Evolutionary conservation across 306 rosid genomes (phyloP).

Genomic region (Citrullus mucosospermus): DNA sequence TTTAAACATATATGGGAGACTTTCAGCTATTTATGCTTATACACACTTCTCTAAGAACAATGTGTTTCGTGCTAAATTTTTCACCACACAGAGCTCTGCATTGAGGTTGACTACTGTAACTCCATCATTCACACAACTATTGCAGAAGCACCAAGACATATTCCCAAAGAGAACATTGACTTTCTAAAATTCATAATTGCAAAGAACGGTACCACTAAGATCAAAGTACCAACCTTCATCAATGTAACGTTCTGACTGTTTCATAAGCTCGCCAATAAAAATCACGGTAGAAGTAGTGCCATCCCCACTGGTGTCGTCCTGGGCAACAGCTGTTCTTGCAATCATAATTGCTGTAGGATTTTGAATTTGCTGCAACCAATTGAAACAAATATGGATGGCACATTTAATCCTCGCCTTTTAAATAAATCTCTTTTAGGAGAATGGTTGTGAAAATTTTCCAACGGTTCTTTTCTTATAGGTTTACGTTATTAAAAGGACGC

Average conservation of each 20-base stretch:
- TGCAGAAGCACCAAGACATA: not conserved
- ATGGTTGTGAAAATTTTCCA: not conserved
- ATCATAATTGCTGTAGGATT: constrained; percentile 98
- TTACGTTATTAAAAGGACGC: not conserved
- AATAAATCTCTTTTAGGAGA: not conserved
- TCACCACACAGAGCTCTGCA: not conserved
- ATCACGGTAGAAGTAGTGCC: constrained; percentile 94
- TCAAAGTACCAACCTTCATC: constrained; percentile 58
- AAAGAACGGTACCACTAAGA: not conserved
- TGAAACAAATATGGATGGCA: not conserved
- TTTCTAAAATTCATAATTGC: not conserved
- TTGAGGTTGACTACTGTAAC: not conserved
- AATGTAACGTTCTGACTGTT: constrained; percentile 78
- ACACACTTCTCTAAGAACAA: not conserved
- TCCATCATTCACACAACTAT: not conserved
- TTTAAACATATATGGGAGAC: not conserved
- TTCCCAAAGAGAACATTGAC: not conserved
- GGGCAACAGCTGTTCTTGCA: constrained; percentile 95
- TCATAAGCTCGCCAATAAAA: constrained; percentile 96
- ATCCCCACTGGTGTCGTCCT: constrained; percentile 89
- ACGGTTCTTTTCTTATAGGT: not conserved
- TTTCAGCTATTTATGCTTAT: not conserved
- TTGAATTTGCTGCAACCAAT: constrained; percentile 73
- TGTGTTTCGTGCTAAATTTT: not conserved
- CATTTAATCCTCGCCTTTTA: not conserved